These are phyloP conservation scores for Rubia yunnanensis DNA, from an alignment of 257 asterid genomes.

Conservation along the genomic window DNA sequence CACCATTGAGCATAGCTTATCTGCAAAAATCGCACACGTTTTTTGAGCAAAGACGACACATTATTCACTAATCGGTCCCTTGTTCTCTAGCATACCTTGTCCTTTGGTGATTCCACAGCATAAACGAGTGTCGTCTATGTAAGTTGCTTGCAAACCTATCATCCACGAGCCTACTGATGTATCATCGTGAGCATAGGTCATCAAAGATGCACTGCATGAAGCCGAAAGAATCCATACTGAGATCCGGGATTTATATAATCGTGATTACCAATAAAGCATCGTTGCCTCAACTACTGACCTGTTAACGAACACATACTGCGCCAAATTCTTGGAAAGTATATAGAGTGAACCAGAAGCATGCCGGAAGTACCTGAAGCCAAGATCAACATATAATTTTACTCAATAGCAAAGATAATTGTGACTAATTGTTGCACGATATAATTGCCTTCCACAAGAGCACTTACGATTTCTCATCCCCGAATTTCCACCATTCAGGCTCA, in stretches of 20 bases:
- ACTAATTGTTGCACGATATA: not conserved
- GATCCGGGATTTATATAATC: not conserved
- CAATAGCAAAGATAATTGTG: not conserved
- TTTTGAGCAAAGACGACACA: not conserved
- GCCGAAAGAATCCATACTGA: not conserved
- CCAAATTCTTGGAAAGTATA: constrained; percentile 60
- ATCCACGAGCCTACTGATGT: constrained; percentile 91
- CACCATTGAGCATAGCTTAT: constrained; percentile 64
- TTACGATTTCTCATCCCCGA: constrained; percentile 92
- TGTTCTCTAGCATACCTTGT: constrained; percentile 67
- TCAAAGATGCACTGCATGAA: constrained; percentile 66
- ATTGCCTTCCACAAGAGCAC: constrained; percentile 10
- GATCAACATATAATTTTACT: not conserved
- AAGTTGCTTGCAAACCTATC: constrained; percentile 80
- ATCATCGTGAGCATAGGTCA: constrained; percentile 78
- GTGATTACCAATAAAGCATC: not conserved
- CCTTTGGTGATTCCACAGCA: constrained; percentile 59
- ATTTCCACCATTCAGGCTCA: constrained; percentile 98
- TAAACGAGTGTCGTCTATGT: constrained; percentile 68
- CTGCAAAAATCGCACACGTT: constrained; percentile 29
- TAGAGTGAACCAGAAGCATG: constrained; percentile 74
- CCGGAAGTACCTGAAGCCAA: constrained; percentile 71
- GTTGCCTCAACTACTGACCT: constrained; percentile 36
- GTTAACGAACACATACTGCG: constrained; percentile 67
- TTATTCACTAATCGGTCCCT: not conserved